Conservation (phyloP, 257 asterid genomes). For the Ehretia macrophylla region DNA sequence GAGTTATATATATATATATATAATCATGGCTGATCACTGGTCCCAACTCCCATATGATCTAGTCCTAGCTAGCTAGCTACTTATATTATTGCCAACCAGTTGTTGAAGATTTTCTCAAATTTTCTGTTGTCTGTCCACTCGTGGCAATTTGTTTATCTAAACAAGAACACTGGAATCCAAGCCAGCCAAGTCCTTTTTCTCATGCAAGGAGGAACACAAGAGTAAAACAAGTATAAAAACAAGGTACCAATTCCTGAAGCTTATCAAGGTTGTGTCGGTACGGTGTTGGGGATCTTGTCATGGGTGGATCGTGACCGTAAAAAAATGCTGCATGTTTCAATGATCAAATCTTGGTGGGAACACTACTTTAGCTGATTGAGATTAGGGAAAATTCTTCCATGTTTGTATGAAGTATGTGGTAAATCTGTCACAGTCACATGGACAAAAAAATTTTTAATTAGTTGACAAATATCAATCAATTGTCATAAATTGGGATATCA, state of each 20-base stretch:
- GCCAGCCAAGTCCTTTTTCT: slow-evolving; percentile 30
- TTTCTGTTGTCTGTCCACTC: slow-evolving; percentile 46
- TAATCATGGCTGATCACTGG: slow-evolving; percentile 27
- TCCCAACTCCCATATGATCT: slow-evolving; percentile 26
- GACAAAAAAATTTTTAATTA: too few relatives aligned
- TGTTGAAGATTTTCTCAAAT: slow-evolving; percentile 28
- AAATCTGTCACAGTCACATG: too few relatives aligned
- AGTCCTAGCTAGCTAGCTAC: too few relatives aligned
- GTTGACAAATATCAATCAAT: too few relatives aligned
- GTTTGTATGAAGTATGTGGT: too few relatives aligned
- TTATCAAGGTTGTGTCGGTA: slow-evolving; percentile 13
- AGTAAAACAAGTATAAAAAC: too few relatives aligned
- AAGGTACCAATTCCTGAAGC: slow-evolving; percentile 23
- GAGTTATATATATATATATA: too few relatives aligned
- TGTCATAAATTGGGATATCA: too few relatives aligned
- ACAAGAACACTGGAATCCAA: slow-evolving; percentile 34
- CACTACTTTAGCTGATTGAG: slow-evolving; percentile 14
- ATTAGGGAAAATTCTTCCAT: not conserved
- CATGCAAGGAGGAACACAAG: slow-evolving; percentile 19
- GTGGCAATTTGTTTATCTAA: slow-evolving; percentile 32
- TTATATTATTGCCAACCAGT: slow-evolving; percentile 16
- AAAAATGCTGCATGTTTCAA: slow-evolving; percentile 17
- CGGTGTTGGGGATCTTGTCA: slow-evolving; percentile 31
- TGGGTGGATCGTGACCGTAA: slow-evolving; percentile 21
- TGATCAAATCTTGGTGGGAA: slow-evolving; percentile 21